phyloP scores from a whole-genome alignment of 352 stramenopile species.

The Aphanomyces invadans region DNA sequence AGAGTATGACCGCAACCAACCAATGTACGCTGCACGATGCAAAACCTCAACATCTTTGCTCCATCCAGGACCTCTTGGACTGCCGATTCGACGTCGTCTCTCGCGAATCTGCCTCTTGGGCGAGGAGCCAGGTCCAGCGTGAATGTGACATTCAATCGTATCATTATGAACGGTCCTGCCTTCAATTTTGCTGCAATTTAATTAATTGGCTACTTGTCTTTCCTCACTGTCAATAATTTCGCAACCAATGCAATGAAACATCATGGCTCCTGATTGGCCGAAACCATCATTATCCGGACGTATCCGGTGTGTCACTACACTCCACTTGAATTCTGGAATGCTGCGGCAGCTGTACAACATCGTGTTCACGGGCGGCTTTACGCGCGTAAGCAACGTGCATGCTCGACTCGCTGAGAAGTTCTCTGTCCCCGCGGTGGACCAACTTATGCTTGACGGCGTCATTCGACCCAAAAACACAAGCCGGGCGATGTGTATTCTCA shows the following conservation, averaged over 20 bases:
- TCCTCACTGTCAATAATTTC: neutral
- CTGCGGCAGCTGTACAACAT: neutral
- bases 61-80: too few relatives aligned
- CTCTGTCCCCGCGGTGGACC: neutral
- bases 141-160: too few relatives aligned
- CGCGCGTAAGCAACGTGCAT: neutral
- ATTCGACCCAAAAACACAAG: neutral
- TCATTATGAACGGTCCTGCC: too few relatives aligned
- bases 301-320: neutral
- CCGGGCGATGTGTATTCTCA: neutral
- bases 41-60: too few relatives aligned
- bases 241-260: neutral
- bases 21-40: too few relatives aligned
- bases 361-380: slow-evolving; percentile 6
- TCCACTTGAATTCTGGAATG: neutral
- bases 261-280: neutral
- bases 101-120: too few relatives aligned
- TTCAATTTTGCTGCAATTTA: too few relatives aligned
- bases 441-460: slow-evolving; percentile 1
- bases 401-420: slow-evolving; percentile 6
- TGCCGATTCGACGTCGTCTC: too few relatives aligned
- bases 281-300: neutral
- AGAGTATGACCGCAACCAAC: too few relatives aligned
- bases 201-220: too few relatives aligned
- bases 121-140: too few relatives aligned